phyloP scores from a whole-genome alignment of 768 basidiomycete genomes.

The Tremella mesenterica region DNA sequence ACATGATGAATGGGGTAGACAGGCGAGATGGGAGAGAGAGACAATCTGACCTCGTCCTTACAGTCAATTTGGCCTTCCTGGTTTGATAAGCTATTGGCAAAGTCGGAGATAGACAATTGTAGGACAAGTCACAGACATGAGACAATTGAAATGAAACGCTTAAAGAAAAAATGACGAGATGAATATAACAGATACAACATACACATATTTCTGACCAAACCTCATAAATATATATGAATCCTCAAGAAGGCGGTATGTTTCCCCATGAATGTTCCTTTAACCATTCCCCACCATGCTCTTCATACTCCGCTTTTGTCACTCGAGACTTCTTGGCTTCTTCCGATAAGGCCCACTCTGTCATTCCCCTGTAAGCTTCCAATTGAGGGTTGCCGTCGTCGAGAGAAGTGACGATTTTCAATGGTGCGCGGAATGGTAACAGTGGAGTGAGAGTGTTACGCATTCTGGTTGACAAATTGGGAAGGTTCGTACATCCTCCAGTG shows the following conservation, averaged over 20 bases:
- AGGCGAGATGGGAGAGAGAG: too few species aligned
- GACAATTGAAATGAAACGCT: too few species aligned
- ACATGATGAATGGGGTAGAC: too few species aligned
- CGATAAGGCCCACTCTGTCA: constrained; percentile 56
- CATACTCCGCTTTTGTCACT: constrained; percentile 72
- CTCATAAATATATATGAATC: too few species aligned
- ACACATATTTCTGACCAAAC: too few species aligned
- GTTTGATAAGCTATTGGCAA: too few species aligned
- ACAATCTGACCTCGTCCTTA: too few species aligned
- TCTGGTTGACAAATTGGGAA: constrained; percentile 61
- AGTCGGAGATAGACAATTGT: too few species aligned
- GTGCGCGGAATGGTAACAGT: constrained; percentile 72
- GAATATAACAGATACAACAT: too few species aligned
- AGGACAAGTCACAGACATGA: too few species aligned
- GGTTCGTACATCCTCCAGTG: constrained; percentile 69
- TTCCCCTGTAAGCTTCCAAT: constrained; percentile 83
- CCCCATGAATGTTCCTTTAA: constrained; percentile 86
- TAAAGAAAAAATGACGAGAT: too few species aligned
- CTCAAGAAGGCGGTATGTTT: constrained; percentile 47
- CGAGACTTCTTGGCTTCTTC: constrained; percentile 49
- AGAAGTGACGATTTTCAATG: constrained; percentile 58
- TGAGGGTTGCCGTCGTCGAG: constrained; percentile 50
- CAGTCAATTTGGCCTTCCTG: too few species aligned
- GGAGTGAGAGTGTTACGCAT: constrained; percentile 70
- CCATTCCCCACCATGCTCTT: constrained; percentile 80